Evolutionary conservation across 2,329 filamentous ascomycete genomes (phyloP), one percentile per base, ranked within the genome.

Genomic region (Leptoxyphium fumago): DNA sequence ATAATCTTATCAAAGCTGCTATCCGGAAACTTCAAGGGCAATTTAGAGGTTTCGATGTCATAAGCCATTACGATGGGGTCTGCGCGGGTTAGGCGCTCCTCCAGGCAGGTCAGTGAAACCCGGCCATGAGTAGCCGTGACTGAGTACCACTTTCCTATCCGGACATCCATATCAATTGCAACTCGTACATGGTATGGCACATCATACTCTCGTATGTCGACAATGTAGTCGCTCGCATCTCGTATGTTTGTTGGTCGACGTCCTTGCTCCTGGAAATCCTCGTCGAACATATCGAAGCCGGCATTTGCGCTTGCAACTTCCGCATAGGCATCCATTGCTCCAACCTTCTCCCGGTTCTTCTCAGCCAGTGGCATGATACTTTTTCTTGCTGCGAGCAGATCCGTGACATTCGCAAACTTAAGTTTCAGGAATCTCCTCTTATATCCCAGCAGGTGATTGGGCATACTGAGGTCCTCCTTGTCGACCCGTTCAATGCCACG

Each of bases 181-280:
- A 98, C 89, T 75, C 91, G 79, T 60, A 98, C 91, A 71, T 98
- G 91, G 71, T 98, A 98, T 52, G 91, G 93, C 57, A 98, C 93
- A 66, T 98, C 91, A 65, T 94, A 98, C 71, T 98, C 91, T 73
- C 91, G 80, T 63, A 98, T 94, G 74, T 98, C 93, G 68, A 95
- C 77, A 73, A 98, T 87, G 64, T 82, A 95, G 73, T 96, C 89
- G 73, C 87, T 94, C 46, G 89, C 87, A 64, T 96, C 88, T 54
- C 80, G 72, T 68, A 86, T 80, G 36, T 50, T 53, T 70, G 81
- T 87, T 68, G 73, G 71, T 74, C 81, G 79, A 80, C 74, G 77
- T 64, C 91, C 83, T 62, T 87, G 76, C 66, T 82, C 77, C 21
- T 51, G 43, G 75, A 84, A 75, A 74, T 89, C 84, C 62, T 84